phyloP scores from a whole-genome alignment of 768 basidiomycete genomes.

The Tricholoma furcatifolium region DNA sequence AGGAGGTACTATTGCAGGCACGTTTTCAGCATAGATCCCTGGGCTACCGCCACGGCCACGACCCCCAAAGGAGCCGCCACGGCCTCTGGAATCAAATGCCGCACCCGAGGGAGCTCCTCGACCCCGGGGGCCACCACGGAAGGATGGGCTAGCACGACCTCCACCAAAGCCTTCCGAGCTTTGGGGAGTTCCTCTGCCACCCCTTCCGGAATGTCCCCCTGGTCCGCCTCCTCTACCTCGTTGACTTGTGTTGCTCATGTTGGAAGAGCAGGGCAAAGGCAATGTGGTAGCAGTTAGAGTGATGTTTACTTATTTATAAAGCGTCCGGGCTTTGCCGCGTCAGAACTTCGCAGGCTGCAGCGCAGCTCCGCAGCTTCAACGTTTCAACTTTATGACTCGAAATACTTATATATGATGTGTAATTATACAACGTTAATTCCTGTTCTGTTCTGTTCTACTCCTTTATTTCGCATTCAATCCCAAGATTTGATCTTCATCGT shows the following conservation, averaged over 20 bases:
- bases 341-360: too few species aligned
- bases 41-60: constrained; percentile 30
- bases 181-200: constrained; percentile 15
- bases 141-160: constrained; percentile 18
- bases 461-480: constrained; percentile 16
- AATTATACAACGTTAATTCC: background rate
- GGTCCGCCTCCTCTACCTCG: constrained; percentile 14
- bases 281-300: constrained; percentile 16
- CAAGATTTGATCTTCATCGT: constrained; percentile 32
- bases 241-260: constrained; percentile 21
- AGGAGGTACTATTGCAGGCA: constrained; percentile 32
- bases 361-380: too few species aligned
- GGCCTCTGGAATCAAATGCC: constrained; percentile 19
- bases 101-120: constrained; percentile 23
- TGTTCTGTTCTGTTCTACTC: background rate
- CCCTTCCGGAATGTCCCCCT: constrained; percentile 17
- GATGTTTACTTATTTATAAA: background rate
- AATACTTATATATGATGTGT: background rate
- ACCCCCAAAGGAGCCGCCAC: constrained; percentile 22
- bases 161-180: constrained; percentile 15
- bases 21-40: constrained; percentile 36
- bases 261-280: constrained; percentile 10
- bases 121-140: constrained; percentile 21
- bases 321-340: background rate
- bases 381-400: background rate